These are phyloP conservation scores for Alnus glutinosa DNA, from an alignment of 306 rosid species.

Conservation along the genomic window DNA sequence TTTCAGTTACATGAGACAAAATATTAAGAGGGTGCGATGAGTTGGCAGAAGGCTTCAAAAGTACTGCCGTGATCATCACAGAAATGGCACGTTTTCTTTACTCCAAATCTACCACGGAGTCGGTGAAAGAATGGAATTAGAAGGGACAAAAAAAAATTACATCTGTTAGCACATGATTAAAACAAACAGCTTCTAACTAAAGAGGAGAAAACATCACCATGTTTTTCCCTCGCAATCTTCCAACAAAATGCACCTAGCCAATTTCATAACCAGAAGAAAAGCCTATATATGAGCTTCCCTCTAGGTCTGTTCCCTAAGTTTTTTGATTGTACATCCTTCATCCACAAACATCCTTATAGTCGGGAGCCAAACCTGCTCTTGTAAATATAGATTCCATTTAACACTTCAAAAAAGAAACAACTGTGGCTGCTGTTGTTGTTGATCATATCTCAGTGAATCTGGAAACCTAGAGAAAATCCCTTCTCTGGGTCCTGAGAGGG, in stretches of 20 bases:
- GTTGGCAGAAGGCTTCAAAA: neutral
- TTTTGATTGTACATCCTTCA: conserved; percentile 48
- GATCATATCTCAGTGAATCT: conserved; percentile 10
- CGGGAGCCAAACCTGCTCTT: conserved; percentile 28
- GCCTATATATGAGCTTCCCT: conserved; percentile 29
- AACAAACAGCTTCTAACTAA: conserved; percentile 8
- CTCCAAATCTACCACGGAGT: neutral
- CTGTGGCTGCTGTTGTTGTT: conserved; percentile 30
- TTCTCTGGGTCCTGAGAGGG: conserved; percentile 21
- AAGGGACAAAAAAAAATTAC: conserved; percentile 8
- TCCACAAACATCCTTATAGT: conserved; percentile 8
- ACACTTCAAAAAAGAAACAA: conserved; percentile 25
- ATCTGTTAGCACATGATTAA: neutral
- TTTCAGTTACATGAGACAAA: neutral
- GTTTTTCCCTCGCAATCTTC: conserved; percentile 17
- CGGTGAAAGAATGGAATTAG: neutral
- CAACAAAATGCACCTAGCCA: neutral
- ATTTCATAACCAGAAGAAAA: conserved; percentile 21
- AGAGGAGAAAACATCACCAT: conserved; percentile 15
- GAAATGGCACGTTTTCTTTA: neutral
- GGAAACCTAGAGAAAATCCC: conserved; percentile 33
- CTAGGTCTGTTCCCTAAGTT: conserved; percentile 28
- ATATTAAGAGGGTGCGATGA: neutral
- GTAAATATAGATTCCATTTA: conserved; percentile 25
- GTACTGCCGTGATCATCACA: neutral